Conservation (phyloP, 2,329 filamentous ascomycete species). For the Aspergillus fischeri region DNA sequence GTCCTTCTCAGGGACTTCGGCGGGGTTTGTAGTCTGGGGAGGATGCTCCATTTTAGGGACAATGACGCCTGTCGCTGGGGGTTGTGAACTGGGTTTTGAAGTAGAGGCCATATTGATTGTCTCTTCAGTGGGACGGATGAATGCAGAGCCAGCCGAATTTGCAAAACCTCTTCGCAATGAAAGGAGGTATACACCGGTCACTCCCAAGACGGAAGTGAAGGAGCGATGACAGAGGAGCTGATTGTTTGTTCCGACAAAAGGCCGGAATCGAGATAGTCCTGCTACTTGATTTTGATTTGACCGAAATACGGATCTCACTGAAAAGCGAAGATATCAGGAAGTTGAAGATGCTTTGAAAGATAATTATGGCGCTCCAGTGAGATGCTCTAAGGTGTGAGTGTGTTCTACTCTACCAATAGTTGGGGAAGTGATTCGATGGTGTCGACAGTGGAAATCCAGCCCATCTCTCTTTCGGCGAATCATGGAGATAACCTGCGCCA, state of each 20-base stretch:
- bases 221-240: neutral
- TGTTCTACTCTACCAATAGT: neutral
- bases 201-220: too few relatives aligned
- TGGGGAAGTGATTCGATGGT: neutral
- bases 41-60: constrained; percentile 15
- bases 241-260: neutral
- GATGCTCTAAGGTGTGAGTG: neutral
- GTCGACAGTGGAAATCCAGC: neutral
- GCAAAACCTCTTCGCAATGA: too few relatives aligned
- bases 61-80: constrained; percentile 10
- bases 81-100: constrained; percentile 1
- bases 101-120: constrained; percentile 2
- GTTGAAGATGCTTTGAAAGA: too few relatives aligned
- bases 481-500: neutral
- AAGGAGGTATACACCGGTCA: too few relatives aligned
- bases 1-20: neutral
- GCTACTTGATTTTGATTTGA: too few relatives aligned
- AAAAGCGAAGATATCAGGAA: too few relatives aligned
- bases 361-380: neutral
- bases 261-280: neutral
- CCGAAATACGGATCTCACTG: too few relatives aligned
- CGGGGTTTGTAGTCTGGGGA: neutral
- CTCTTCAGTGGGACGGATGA: neutral
- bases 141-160: neutral
- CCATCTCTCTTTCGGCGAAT: neutral